These are phyloP conservation scores for Phytophthora sojae DNA, from an alignment of 352 stramenopile species.

Conservation along the genomic window DNA sequence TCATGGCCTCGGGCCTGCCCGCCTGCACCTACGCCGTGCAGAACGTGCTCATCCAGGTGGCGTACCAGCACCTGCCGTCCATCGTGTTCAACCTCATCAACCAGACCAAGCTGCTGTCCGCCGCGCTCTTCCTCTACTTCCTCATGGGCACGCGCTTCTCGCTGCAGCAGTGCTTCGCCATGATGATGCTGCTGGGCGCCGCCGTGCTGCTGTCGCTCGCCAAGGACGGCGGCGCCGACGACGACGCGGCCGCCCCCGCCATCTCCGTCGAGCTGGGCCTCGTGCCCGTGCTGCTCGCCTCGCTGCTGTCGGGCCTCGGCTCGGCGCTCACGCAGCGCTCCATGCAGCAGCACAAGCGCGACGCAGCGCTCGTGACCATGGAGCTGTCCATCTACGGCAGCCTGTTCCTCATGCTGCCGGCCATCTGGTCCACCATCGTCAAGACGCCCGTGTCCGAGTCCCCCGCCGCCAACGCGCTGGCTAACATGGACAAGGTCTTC, in stretches of 20 bases:
- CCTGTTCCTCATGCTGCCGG: slow-evolving; percentile 68
- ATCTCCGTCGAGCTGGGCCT: slow-evolving; percentile 71
- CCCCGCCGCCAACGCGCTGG: slow-evolving; percentile 27
- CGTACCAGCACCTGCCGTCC: slow-evolving; percentile 84
- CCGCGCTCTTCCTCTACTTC: slow-evolving; percentile 83
- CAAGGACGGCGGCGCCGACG: slow-evolving; percentile 44
- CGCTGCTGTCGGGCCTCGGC: slow-evolving; percentile 78
- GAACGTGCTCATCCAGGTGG: slow-evolving; percentile 87
- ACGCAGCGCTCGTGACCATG: slow-evolving; percentile 81
- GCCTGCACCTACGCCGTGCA: slow-evolving; percentile 89
- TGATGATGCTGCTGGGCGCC: slow-evolving; percentile 74
- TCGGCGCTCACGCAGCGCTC: slow-evolving; percentile 80
- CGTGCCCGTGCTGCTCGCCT: slow-evolving; percentile 73
- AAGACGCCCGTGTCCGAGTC: slow-evolving; percentile 50
- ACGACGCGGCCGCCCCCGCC: slow-evolving; percentile 18
- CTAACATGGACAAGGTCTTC: slow-evolving; percentile 49
- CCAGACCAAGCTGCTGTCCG: slow-evolving; percentile 89
- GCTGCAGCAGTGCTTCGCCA: slow-evolving; percentile 72
- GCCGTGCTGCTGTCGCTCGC: slow-evolving; percentile 75
- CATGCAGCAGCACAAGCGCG: slow-evolving; percentile 78
- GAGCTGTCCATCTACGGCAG: slow-evolving; percentile 83
- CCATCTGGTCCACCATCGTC: slow-evolving; percentile 51
- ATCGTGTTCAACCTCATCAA: slow-evolving; percentile 91
- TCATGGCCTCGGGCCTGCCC: slow-evolving; percentile 73
- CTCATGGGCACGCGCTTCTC: slow-evolving; percentile 80